Conservation (phyloP, 345 rosid species). For the Bruguiera gymnorhiza region DNA sequence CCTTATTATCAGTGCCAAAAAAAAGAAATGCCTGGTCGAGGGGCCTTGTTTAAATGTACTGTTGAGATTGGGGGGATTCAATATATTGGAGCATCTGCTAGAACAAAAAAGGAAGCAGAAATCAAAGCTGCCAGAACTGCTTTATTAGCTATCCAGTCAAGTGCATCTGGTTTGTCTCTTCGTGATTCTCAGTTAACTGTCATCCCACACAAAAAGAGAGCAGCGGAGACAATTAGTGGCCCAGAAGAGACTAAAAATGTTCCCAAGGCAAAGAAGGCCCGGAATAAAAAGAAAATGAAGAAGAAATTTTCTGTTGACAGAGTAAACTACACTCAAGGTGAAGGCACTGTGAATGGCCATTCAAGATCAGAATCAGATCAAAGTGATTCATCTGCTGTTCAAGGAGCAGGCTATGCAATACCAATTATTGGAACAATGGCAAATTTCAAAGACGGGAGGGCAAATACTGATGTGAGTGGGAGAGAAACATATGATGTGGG, state of each 20-base stretch:
- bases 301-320: slow-evolving; percentile 21
- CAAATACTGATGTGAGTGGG: too few relatives aligned
- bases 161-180: slow-evolving; percentile 22
- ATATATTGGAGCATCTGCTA: slow-evolving; percentile 76
- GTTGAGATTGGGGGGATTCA: slow-evolving; percentile 84
- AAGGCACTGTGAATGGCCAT: not conserved
- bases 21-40: slow-evolving; percentile 44
- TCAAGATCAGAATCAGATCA: slow-evolving; percentile 20
- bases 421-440: not conserved
- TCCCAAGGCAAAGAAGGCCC: slow-evolving; percentile 59
- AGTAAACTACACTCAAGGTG: slow-evolving; percentile 16
- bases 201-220: slow-evolving; percentile 67
- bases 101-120: slow-evolving; percentile 81
- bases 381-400: slow-evolving; percentile 15
- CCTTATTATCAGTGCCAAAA: slow-evolving; percentile 62
- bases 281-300: slow-evolving; percentile 53
- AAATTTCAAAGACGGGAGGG: slow-evolving; percentile 10
- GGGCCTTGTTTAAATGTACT: slow-evolving; percentile 45
- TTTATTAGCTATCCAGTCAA: slow-evolving; percentile 59
- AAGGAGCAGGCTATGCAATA: slow-evolving; percentile 5
- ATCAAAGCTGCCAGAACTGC: slow-evolving; percentile 95
- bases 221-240: slow-evolving; percentile 30
- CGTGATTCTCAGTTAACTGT: slow-evolving; percentile 58
- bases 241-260: slow-evolving; percentile 34
- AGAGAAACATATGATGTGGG: too few relatives aligned